Conservation (phyloP, 2,329 filamentous ascomycete species). For the Lasiodiplodia theobromae region DNA sequence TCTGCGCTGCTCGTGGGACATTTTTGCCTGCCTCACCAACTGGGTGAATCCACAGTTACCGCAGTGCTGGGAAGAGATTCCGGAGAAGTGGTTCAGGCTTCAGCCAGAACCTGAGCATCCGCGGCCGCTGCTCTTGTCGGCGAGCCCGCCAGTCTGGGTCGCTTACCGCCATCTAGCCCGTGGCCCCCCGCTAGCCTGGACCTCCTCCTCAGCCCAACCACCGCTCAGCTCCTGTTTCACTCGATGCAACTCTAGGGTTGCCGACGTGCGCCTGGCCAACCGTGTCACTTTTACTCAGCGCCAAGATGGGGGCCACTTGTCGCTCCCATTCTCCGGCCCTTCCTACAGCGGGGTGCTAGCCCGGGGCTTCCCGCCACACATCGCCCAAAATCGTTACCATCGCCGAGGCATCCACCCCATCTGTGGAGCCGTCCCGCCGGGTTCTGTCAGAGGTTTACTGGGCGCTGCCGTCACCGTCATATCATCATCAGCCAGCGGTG, state of each 20-base stretch:
- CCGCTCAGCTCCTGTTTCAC: conserved; percentile 6
- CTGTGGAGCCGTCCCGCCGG: not conserved
- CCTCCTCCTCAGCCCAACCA: not conserved
- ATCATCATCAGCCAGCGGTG: not conserved
- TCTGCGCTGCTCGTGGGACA: conserved; percentile 27
- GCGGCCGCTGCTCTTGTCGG: conserved; percentile 5
- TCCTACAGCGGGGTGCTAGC: not conserved
- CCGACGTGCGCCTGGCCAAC: not conserved
- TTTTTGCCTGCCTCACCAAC: conserved; percentile 18
- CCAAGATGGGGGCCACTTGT: not conserved
- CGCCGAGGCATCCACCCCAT: conserved; percentile 9
- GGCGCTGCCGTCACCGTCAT: not conserved
- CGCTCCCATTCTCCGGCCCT: not conserved
- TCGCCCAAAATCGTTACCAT: conserved; percentile 16
- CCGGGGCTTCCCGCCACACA: conserved; percentile 13
- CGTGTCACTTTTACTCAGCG: not conserved
- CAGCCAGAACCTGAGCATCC: conserved; percentile 16
- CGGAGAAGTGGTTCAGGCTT: conserved; percentile 24
- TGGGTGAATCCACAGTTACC: conserved; percentile 22
- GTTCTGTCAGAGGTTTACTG: conserved; percentile 4
- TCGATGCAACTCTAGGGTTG: not conserved
- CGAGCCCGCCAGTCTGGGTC: conserved; percentile 15
- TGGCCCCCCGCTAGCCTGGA: not conserved
- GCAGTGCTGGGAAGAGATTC: conserved; percentile 27
- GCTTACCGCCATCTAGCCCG: conserved; percentile 6